A percentile compares a stretch with the other conserved stretches of the same genome.
These are phyloP conservation scores for Monilinia aucupariae DNA, from an alignment of 2,329 filamentous ascomycete genomes.

Conservation along the genomic window DNA sequence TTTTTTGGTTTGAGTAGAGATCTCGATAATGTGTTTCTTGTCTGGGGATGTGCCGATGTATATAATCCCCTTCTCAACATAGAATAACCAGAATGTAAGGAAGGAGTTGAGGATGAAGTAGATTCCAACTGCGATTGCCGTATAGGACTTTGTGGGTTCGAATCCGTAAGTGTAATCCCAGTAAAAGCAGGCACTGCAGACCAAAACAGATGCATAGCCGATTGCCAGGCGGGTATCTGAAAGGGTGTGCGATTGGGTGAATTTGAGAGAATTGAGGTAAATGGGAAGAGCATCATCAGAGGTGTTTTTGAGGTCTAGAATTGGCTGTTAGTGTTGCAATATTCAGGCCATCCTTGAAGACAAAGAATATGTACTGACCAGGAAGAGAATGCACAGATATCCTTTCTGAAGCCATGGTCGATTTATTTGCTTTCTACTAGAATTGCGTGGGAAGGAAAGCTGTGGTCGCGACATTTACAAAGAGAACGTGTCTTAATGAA, in stretches of 20 bases:
- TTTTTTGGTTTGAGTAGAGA: constrained; percentile 70
- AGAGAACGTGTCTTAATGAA: constrained; percentile 34
- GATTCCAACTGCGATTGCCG: constrained; percentile 67
- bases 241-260: constrained; percentile 74
- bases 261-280: constrained; percentile 84
- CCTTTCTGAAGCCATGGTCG: constrained; percentile 15
- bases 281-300: constrained; percentile 91
- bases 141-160: constrained; percentile 77
- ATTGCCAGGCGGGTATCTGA: constrained; percentile 77
- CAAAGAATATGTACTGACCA: constrained; percentile 20
- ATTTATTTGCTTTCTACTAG: constrained; percentile 1
- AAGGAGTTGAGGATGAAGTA: constrained; percentile 76
- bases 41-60: constrained; percentile 60
- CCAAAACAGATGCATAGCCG: constrained; percentile 74
- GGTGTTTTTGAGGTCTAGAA: constrained; percentile 86
- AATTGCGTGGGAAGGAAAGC: constrained; percentile 13
- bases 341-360: background rate
- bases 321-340: background rate
- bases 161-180: constrained; percentile 92
- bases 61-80: constrained; percentile 73
- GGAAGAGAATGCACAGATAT: constrained; percentile 18
- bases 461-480: constrained; percentile 14
- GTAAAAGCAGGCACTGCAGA: constrained; percentile 78
- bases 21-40: constrained; percentile 66
- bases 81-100: constrained; percentile 79